Evolutionary conservation across 1,284 basidiomycete species (phyloP), one percentile per base, ranked within the genome.

Genomic region (Agroathelia rolfsii): DNA sequence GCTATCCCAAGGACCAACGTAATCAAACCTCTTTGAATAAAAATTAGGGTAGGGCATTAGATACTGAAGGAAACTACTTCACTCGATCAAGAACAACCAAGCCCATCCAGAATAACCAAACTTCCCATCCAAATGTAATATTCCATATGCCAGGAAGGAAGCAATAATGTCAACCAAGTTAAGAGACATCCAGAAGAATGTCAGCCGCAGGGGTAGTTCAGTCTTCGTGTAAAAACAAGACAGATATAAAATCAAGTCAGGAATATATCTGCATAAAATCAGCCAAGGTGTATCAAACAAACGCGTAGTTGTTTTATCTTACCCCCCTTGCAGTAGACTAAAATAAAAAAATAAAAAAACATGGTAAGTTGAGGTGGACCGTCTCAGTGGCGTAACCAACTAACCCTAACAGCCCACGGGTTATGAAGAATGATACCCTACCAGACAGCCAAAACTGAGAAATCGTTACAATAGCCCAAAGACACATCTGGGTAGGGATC

Each of bases 211-310:
- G 0, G 79, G 78, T 3, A 85, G 61, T 47, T 80, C 76, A 5
- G 55, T 65, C 50, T 74, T 76, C 3, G 72, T 79, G 50, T 81
- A 81, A 45, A 72, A 83, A 48, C 68, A 81, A 1, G 75, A 76
- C 12, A 81, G 52, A 47, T 81, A 82, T 3, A 81, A 54, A 37
- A 82, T 68, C 3, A 77, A 52, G 39, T 79, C 74, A 0, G 72
- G 74, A 32, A 76, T 71, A 42, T 72, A 76, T 12, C 64, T 52
- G 19, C 11, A 28, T 32, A 19, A 19, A 58, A 16, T 13, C 5
- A 1, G 21, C 14, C 9, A 3, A 28, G 2, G 18, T 42, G 10
- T 31, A n/a, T n/a, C n/a, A n/a, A n/a, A n/a, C n/a, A n/a, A n/a
- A n/a, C n/a, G n/a, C n/a, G n/a, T n/a, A n/a, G n/a, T n/a, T n/a